Percentiles rank a stretch among this genome's conserved stretches.
These are phyloP conservation scores for Leccinum proliferum DNA, from an alignment of 1,284 basidiomycete species.

Conservation along the genomic window DNA sequence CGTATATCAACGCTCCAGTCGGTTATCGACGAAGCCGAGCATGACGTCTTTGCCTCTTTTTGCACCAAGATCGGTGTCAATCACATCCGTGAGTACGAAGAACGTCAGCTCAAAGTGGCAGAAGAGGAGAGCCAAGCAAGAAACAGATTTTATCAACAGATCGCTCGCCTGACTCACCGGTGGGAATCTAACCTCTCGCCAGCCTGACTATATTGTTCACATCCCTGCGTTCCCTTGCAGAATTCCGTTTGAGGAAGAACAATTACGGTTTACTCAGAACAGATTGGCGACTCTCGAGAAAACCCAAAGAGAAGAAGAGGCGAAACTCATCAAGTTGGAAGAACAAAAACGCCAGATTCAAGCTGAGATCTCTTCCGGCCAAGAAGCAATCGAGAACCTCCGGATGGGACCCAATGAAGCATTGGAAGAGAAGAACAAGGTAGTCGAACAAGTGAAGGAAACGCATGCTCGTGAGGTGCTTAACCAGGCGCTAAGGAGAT, in stretches of 20 bases:
- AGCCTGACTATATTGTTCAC: conserved; percentile 7
- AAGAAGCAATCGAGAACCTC: conserved; percentile 54
- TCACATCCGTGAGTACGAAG: conserved; percentile 94
- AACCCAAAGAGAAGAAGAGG: conserved; percentile 51
- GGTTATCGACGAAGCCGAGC: conserved; percentile 74
- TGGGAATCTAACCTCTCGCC: conserved; percentile 40
- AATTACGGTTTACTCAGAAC: conserved; percentile 58
- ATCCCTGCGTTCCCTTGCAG: conserved; percentile 33
- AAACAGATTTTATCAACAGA: conserved; percentile 82
- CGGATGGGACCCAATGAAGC: conserved; percentile 61
- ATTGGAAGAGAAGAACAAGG: conserved; percentile 64
- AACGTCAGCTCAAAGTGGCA: conserved; percentile 83
- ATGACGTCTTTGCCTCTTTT: conserved; percentile 75
- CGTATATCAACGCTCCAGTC: conserved; percentile 55
- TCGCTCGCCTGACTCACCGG: conserved; percentile 86
- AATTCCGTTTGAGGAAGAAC: conserved; percentile 74
- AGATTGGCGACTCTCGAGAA: conserved; percentile 72
- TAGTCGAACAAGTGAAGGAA: conserved; percentile 75
- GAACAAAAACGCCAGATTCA: conserved; percentile 52
- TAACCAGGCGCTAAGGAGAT: conserved; percentile 92
- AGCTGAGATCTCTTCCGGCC: conserved; percentile 59
- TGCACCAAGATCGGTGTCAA: conserved; percentile 77
- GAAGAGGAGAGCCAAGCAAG: conserved; percentile 85
- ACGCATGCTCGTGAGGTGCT: conserved; percentile 66
- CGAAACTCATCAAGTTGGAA: conserved; percentile 52